Evolutionary conservation across 208 protist genomes (phyloP), one percentile per base, ranked within the genome.

Genomic region (Trypanosoma lewisi): DNA sequence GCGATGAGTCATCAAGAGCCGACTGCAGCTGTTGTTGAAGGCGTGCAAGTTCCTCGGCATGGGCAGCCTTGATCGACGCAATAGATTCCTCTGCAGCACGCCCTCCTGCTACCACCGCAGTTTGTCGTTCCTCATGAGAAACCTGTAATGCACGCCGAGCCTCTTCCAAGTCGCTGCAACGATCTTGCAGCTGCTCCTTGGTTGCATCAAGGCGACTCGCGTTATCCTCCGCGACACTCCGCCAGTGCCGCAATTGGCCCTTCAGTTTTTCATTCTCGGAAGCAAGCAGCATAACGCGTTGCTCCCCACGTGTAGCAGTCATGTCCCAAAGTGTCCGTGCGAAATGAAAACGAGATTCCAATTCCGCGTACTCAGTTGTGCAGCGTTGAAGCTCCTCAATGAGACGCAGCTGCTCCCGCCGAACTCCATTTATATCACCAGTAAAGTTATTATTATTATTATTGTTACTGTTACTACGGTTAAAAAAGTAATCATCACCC

Each of bases 391-490:
- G 19, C 41, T 77, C 70, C 44, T 82, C 73, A 12, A 85, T 54
- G 48, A 91, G 71, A n/a, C 67, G 65, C 62, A 89, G 45, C 55
- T 88, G 70, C 72, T 82, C 82, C 48, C 77, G 63, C 30, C 87
- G 62, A 1, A 75, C 72, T 68, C 17, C 25, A 12, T 51, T 42
- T 11, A 28, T 44, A 28, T 14, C 27, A 16, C 19, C 19, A 17
- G 9, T 56, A 17, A 16, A 23, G 44, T 12, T 25, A 33, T 23
- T 55, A 11, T 21, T 31, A n/a, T 23, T 65, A n/a, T 2, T 41
- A 28, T 42, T 53, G 30, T 48, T 34, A 52, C 25, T 31, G 44
- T 48, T 11, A 33, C 5, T 44, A 25, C 58, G 17, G 42, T 31
- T 44, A 27, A 17, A 42, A 52, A 5, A 39, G 17, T 63, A 42